These are phyloP conservation scores for Macroventuria anomochaeta DNA, from an alignment of 2,329 filamentous ascomycete genomes.

Conservation along the genomic window DNA sequence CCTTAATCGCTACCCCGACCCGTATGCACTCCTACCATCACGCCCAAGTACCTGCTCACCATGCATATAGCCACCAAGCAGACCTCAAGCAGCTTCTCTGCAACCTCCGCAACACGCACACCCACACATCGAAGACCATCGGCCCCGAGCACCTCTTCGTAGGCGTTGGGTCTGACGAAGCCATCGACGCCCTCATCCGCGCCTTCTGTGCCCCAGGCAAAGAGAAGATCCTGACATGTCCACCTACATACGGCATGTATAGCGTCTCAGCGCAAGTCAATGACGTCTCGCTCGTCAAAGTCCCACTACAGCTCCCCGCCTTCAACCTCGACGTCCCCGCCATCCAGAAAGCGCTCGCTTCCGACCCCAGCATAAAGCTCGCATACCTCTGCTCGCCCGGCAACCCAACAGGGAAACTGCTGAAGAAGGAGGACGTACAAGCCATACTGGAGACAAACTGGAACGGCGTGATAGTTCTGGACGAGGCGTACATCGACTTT, in stretches of 20 bases:
- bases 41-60: background rate
- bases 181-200: constrained; percentile 90
- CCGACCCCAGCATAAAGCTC: constrained; percentile 76
- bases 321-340: constrained; percentile 76
- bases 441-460: constrained; percentile 80
- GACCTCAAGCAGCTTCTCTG: constrained; percentile 88
- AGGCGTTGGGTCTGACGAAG: constrained; percentile 95
- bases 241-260: constrained; percentile 99
- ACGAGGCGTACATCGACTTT: constrained; percentile 98
- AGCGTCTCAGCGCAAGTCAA: constrained; percentile 92
- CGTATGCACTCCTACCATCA: constrained; percentile 53
- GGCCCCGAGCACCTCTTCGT: constrained; percentile 87
- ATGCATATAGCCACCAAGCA: constrained; percentile 70
- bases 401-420: constrained; percentile 85
- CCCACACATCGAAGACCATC: constrained; percentile 75
- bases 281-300: constrained; percentile 82
- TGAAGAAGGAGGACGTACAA: constrained; percentile 76
- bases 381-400: constrained; percentile 93
- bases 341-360: constrained; percentile 70
- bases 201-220: constrained; percentile 88
- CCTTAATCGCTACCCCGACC: constrained; percentile 94
- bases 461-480: constrained; percentile 92
- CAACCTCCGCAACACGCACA: constrained; percentile 82
- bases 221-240: constrained; percentile 92
- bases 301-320: constrained; percentile 76